Base-by-base conservation (phyloP, 2,329 filamentous ascomycete species). In the Cladosporium sp. region DNA sequence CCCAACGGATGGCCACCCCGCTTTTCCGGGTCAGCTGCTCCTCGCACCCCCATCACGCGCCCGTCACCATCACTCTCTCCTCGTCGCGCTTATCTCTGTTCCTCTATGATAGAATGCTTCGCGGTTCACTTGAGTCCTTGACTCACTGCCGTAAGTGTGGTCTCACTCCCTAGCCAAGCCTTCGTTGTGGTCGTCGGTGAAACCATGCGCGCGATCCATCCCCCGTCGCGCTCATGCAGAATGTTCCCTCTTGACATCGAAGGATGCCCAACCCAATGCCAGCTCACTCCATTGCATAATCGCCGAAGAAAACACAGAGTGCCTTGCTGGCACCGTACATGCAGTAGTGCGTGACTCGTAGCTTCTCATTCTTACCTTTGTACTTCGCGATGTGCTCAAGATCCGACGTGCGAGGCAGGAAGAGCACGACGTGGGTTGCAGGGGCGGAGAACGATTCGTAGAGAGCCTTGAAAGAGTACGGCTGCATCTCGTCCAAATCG, bases 321-420 rank as follows among this genome's bases (percentile, higher is more conserved):
- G 80, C 80, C 70, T 96, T 96, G 68, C 91, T 96, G 6, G 88
- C 88, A 11, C 90, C 89, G 60, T 87, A 79, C 73, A 95, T 88
- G 64, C 91, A 96, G 66, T 97, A 97, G 72, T 99, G 93, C 43
- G 88, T 82, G 20, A 92, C 84, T 39, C 86, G 82, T 15, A 89
- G 75, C 70, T 86, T 87, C 50, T 73, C 64, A 2, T 68, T 73
- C 3, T 57, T 53, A 41, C 56, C 53, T n/a, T 50, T 59, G 44
- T 60, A 55, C 53, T 63, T 61, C 3, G 88, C 87, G 55, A 96
- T 77, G 68, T 96, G 90, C 44, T 83, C 79, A 47, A 96, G 67
- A 66, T 96, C 84, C 55, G 89, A 92, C 1, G 86, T 93, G 53
- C 95, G 79, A 1, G 95, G 93, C 15, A 99, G 75, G 63, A 87